phyloP scores from a whole-genome alignment of 2,329 filamentous ascomycete species.

The Capronia coronata region DNA sequence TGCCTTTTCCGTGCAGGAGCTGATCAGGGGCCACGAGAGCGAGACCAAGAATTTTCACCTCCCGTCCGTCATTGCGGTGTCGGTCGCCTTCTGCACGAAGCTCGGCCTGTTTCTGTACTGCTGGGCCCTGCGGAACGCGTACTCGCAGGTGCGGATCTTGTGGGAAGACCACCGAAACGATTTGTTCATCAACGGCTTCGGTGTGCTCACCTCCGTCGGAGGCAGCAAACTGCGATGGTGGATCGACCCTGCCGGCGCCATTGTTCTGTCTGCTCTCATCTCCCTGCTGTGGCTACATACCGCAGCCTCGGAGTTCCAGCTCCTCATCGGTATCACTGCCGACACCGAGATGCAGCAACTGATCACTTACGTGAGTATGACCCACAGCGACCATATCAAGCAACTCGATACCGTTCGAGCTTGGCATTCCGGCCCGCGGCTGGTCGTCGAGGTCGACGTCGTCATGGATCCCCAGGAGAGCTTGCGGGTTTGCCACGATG shows the following conservation, averaged over 20 bases:
- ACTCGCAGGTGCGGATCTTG: conserved; percentile 83
- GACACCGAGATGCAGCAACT: conserved; percentile 81
- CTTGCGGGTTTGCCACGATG: conserved; percentile 76
- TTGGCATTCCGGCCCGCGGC: conserved; percentile 79
- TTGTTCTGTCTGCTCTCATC: conserved; percentile 73
- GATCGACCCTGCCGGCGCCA: conserved; percentile 88
- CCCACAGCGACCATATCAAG: conserved; percentile 69
- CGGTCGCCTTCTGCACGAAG: conserved; percentile 78
- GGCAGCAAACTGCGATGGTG: conserved; percentile 86
- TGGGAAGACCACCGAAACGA: conserved; percentile 98
- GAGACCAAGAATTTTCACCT: conserved; percentile 64
- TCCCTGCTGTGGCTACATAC: conserved; percentile 75
- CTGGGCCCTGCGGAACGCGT: conserved; percentile 81
- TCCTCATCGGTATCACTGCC: conserved; percentile 83
- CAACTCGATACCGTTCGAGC: conserved; percentile 93
- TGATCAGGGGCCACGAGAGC: conserved; percentile 47
- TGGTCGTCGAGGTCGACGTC: conserved; percentile 93
- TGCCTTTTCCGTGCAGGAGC: conserved; percentile 71
- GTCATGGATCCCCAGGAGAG: conserved; percentile 76
- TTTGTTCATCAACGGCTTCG: conserved; percentile 90
- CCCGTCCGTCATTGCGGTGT: conserved; percentile 77
- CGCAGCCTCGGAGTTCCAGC: conserved; percentile 79
- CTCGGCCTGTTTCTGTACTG: conserved; percentile 81
- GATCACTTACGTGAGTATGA: conserved; percentile 94
- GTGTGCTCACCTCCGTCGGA: conserved; percentile 83